Evolutionary conservation across 106 monocot genomes (phyloP).

Genomic region (Xerophyta viscosa): DNA sequence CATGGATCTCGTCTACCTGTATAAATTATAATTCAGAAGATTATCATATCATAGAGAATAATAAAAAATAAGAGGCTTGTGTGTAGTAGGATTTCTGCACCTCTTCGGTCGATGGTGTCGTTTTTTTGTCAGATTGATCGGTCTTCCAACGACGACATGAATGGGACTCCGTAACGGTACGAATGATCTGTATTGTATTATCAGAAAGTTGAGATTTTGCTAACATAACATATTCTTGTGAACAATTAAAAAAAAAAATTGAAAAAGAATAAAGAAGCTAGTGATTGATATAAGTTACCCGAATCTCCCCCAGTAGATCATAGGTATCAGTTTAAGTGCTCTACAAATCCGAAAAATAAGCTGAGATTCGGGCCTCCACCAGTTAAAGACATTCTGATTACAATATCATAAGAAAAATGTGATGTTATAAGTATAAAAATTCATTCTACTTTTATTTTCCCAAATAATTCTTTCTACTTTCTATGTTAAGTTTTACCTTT

Average conservation of each 20-base stretch:
- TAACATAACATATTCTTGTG: too few species aligned
- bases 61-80: too few species aligned
- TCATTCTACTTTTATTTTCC: too few species aligned
- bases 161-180: slow-evolving; percentile 74
- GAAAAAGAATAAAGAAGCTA: too few species aligned
- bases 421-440: too few species aligned
- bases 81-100: slow-evolving; percentile 34
- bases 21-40: too few species aligned
- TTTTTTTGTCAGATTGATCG: slow-evolving; percentile 67
- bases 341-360: slow-evolving; percentile 38
- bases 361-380: slow-evolving; percentile 69
- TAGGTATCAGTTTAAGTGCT: slow-evolving; percentile 46
- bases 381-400: slow-evolving; percentile 55
- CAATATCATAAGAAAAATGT: too few species aligned
- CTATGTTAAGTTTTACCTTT: too few species aligned
- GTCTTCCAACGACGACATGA: slow-evolving; percentile 84
- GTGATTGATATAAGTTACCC: too few species aligned
- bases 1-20: slow-evolving; percentile 51
- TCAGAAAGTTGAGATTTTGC: too few species aligned
- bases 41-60: too few species aligned
- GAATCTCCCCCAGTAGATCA: slow-evolving; percentile 58
- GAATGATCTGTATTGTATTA: slow-evolving; percentile 37
- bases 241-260: neutral
- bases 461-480: too few species aligned
- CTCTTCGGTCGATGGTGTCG: slow-evolving; percentile 69